A percentile compares a stretch with the other conserved stretches of the same genome.
Evolutionary conservation across 2,329 filamentous ascomycete species (phyloP).

Genomic region (Biscogniauxia marginata): DNA sequence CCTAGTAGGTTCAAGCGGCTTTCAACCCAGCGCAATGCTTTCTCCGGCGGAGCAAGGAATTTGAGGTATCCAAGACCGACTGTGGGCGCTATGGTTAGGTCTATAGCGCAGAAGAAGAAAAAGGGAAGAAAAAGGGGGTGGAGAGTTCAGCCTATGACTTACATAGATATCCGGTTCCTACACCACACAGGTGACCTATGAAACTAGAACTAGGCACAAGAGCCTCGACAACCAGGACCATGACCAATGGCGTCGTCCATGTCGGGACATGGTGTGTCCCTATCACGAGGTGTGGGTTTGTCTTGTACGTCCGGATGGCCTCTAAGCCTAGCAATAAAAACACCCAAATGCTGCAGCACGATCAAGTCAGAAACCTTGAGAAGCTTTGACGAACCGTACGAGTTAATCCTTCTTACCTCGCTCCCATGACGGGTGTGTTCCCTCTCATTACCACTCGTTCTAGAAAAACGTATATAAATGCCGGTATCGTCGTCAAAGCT

Average conservation of each 20-base stretch:
- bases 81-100: constrained; percentile 36
- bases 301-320: constrained; percentile 78
- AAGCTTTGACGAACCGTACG: constrained; percentile 2
- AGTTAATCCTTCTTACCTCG: constrained; percentile 58
- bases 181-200: constrained; percentile 80
- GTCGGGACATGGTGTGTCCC: constrained; percentile 73
- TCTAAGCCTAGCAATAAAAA: constrained; percentile 85
- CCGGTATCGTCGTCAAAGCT: constrained; percentile 81
- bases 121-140: not conserved
- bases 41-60: constrained; percentile 85
- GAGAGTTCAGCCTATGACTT: constrained; percentile 37
- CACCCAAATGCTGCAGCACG: constrained; percentile 74
- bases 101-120: not conserved
- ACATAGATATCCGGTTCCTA: constrained; percentile 86
- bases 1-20: constrained; percentile 81
- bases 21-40: constrained; percentile 84
- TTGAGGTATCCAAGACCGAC: constrained; percentile 86
- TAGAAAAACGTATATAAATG: constrained; percentile 74
- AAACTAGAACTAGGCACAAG: constrained; percentile 80
- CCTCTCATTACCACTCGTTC: constrained; percentile 70
- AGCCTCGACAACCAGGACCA: constrained; percentile 71
- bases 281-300: constrained; percentile 74
- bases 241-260: constrained; percentile 82
- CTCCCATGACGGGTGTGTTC: constrained; percentile 76
- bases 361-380: constrained; percentile 16